A percentile compares a stretch with the other conserved stretches of the same genome.
Conservation (phyloP, 2,329 filamentous ascomycete species). For the Aspergillus fumigatus region DNA sequence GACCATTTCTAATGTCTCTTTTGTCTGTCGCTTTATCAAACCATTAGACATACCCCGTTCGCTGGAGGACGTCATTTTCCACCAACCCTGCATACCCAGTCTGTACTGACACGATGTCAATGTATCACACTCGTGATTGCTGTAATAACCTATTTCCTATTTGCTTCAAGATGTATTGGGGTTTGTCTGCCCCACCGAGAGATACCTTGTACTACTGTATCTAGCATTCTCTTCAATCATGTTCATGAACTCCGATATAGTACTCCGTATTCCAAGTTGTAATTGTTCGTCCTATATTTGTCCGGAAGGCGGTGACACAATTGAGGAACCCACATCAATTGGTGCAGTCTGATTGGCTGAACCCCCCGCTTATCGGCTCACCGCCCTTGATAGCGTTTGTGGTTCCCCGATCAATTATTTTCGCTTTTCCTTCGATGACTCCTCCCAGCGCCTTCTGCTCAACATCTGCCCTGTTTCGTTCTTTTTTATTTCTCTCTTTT, state of each 20-base stretch:
- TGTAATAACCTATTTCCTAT: neutral
- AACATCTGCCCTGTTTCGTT: conserved; percentile 5
- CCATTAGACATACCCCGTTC: neutral
- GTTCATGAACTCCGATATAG: neutral
- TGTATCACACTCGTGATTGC: neutral
- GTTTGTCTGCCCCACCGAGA: neutral
- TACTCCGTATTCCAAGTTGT: neutral
- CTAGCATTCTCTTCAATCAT: neutral
- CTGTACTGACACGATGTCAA: neutral
- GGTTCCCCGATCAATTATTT: conserved; percentile 13
- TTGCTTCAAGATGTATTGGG: neutral
- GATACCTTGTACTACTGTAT: conserved; percentile 2
- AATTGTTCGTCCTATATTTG: neutral
- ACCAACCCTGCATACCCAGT: neutral
- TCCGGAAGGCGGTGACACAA: neutral
- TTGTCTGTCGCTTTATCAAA: neutral
- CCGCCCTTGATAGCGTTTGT: conserved; percentile 29
- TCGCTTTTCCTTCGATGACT: conserved; percentile 17
- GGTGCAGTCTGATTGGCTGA: conserved; percentile 14
- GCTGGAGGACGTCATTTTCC: neutral
- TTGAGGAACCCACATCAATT: conserved; percentile 1
- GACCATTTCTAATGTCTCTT: neutral
- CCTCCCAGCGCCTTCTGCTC: conserved; percentile 3
- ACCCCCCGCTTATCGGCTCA: conserved; percentile 28
- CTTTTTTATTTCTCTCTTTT: conserved; percentile 7